Conservation (phyloP, 805 yeast genomes). For the Gaillardinia entomophila region DNA sequence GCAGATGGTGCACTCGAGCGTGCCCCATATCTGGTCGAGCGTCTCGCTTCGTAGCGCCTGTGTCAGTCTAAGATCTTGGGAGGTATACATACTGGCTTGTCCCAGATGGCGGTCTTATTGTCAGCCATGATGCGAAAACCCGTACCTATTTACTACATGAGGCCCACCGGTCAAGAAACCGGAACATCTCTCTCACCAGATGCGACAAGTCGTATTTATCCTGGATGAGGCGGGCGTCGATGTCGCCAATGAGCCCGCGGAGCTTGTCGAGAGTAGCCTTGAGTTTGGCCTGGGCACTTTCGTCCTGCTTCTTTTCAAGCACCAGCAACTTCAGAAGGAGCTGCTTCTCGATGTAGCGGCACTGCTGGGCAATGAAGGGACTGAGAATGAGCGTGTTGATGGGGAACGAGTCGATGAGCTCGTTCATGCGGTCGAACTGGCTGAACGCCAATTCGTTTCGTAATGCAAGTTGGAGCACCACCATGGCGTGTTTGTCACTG, state of each 20-base stretch:
- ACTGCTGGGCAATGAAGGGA: conserved; percentile 30
- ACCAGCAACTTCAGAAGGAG: conserved; percentile 10
- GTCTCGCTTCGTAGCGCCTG: conserved; percentile 17
- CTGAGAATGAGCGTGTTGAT: conserved; percentile 22
- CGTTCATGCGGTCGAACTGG: conserved; percentile 13
- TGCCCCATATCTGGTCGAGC: conserved; percentile 14
- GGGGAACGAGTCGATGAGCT: conserved; percentile 22
- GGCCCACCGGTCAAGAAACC: conserved; percentile 22
- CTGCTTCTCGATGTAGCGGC: conserved; percentile 21
- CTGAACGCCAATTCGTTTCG: conserved; percentile 14
- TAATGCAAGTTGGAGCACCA: conserved; percentile 18
- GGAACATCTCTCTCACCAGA: conserved; percentile 15
- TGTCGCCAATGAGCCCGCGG: conserved; percentile 31
- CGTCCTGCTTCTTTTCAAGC: conserved; percentile 2
- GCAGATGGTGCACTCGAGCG: conserved; percentile 57
- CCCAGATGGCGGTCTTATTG: conserved; percentile 2
- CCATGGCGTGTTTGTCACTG: conserved; percentile 20
- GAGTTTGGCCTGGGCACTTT: neutral
- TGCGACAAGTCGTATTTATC: conserved; percentile 23
- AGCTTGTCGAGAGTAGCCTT: conserved; percentile 9
- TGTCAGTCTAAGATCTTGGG: conserved; percentile 16
- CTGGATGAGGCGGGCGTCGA: conserved; percentile 21
- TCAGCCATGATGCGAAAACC: neutral
- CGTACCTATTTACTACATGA: neutral
- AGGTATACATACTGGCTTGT: conserved; percentile 4